Evolutionary conservation across 1,284 basidiomycete genomes (phyloP).

Genomic region (Pisolithus thermaeus): DNA sequence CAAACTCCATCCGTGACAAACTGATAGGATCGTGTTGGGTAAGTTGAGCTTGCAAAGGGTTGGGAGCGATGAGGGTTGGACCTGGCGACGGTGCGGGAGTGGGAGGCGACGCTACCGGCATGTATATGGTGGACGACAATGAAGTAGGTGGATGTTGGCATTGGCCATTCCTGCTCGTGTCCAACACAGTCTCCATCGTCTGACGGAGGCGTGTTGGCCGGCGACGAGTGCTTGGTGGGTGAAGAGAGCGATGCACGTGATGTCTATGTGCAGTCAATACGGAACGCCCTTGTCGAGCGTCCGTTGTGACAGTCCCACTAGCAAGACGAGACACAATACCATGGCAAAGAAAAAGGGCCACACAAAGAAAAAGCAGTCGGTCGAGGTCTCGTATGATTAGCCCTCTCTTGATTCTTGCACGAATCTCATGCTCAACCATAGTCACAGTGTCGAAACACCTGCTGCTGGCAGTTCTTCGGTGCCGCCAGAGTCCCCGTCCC

Average conservation of each 20-base stretch:
- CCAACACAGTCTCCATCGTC: too few species aligned
- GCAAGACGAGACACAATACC: constrained; percentile 1
- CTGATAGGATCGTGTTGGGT: constrained; percentile 23
- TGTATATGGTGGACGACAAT: constrained; percentile 34
- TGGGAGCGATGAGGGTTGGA: constrained; percentile 18
- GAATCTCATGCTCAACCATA: constrained; percentile 6
- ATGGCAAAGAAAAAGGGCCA: constrained; percentile 36
- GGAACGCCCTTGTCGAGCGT: too few species aligned
- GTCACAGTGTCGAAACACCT: not conserved
- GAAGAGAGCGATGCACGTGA: too few species aligned
- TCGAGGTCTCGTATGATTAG: constrained; percentile 19
- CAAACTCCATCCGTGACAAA: constrained; percentile 32
- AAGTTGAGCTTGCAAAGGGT: constrained; percentile 12
- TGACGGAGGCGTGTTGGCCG: too few species aligned
- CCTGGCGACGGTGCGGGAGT: constrained; percentile 66
- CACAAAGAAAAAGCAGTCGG: constrained; percentile 28
- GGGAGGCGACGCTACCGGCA: constrained; percentile 59
- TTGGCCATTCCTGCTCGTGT: not conserved
- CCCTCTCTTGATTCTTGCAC: not conserved
- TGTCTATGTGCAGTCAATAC: too few species aligned
- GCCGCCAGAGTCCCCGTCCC: constrained; percentile 10
- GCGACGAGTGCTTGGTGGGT: too few species aligned
- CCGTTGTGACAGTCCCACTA: too few species aligned
- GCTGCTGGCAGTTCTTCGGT: constrained; percentile 5
- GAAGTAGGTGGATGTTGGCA: not conserved